These are phyloP conservation scores for Diplodia mutila DNA, from an alignment of 2,329 filamentous ascomycete species.

Conservation along the genomic window DNA sequence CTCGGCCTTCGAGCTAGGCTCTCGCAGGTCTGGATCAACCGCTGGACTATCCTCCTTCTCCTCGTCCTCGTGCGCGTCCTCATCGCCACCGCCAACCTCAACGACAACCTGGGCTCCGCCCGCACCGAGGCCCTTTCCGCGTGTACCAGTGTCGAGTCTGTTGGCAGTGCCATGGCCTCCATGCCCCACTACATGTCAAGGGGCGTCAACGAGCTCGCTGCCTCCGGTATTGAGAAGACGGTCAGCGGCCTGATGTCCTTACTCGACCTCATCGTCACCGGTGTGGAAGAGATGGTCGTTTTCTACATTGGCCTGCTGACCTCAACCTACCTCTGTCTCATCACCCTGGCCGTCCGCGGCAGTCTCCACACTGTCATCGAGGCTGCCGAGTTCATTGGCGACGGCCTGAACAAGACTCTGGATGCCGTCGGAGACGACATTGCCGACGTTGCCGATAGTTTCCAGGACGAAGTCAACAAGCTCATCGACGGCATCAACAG, in stretches of 20 bases:
- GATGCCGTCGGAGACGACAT: constrained; percentile 61
- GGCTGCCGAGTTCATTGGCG: constrained; percentile 63
- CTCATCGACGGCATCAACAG: constrained; percentile 44
- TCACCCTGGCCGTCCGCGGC: constrained; percentile 79
- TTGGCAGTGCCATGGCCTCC: constrained; percentile 93
- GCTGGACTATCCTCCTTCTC: constrained; percentile 89
- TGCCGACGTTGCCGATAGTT: constrained; percentile 56
- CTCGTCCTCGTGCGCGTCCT: constrained; percentile 83
- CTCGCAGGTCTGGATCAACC: constrained; percentile 96
- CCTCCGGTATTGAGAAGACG: constrained; percentile 76
- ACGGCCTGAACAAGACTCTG: constrained; percentile 64
- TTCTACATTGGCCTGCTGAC: constrained; percentile 93
- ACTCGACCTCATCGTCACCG: constrained; percentile 77
- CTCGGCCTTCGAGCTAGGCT: constrained; percentile 85
- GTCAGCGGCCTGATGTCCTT: constrained; percentile 79
- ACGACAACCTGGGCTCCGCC: constrained; percentile 75
- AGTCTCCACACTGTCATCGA: constrained; percentile 72
- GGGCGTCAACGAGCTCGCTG: constrained; percentile 85
- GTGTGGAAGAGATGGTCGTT: constrained; percentile 82
- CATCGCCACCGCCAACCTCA: constrained; percentile 72
- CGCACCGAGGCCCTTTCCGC: constrained; percentile 82
- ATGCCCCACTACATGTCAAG: constrained; percentile 94
- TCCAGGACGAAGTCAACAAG: constrained; percentile 55
- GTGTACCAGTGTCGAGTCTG: constrained; percentile 88
- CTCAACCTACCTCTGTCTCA: constrained; percentile 86